Evolutionary conservation across 768 basidiomycete genomes (phyloP), one percentile per base, ranked within the genome.

Genomic region (Tricholoma terreum): DNA sequence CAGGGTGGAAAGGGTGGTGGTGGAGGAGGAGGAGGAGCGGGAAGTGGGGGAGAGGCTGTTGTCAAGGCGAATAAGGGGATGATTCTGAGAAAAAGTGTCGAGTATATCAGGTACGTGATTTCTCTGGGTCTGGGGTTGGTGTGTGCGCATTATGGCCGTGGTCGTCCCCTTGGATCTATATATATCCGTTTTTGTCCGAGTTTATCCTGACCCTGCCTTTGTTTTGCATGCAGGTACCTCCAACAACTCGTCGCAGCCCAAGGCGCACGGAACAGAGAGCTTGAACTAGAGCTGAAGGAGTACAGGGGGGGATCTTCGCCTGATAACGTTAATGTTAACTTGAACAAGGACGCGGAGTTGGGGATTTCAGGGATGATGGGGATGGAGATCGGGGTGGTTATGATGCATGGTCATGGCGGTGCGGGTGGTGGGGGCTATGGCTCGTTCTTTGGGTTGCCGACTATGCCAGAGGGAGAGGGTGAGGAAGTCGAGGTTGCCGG

Each of bases 61-160:
- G 87, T 91, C 53, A 95, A 95, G 68, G 93, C 93, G 24, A 95
- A 96, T 75, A 96, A 96, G 78, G 93, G 94, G 33, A 91, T 95
- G 86, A 94, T 96, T 42, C 72, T 96, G 45, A 71, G 90, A 63
- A 96, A 91, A 80, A 87, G 85, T 55, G 86, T 89, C 2, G 86
- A 88, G 65, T 87, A 88, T 64, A 87, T 88, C 30, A 82, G 90
- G 43, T 45, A 6, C 9, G 43, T 45, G n/a, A n/a, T n/a, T n/a
- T n/a, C n/a, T n/a, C n/a, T n/a, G n/a, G n/a, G n/a, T n/a, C n/a
- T n/a, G n/a, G n/a, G n/a, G n/a, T n/a, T n/a, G n/a, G n/a, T n/a
- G n/a, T n/a, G n/a, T n/a, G n/a, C n/a, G n/a, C n/a, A n/a, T n/a
- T n/a, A n/a, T n/a, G n/a, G n/a, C n/a, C n/a, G n/a, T n/a, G n/a